Base-by-base conservation (phyloP, 805 yeast genomes). In the Ogataea populi-albae region DNA sequence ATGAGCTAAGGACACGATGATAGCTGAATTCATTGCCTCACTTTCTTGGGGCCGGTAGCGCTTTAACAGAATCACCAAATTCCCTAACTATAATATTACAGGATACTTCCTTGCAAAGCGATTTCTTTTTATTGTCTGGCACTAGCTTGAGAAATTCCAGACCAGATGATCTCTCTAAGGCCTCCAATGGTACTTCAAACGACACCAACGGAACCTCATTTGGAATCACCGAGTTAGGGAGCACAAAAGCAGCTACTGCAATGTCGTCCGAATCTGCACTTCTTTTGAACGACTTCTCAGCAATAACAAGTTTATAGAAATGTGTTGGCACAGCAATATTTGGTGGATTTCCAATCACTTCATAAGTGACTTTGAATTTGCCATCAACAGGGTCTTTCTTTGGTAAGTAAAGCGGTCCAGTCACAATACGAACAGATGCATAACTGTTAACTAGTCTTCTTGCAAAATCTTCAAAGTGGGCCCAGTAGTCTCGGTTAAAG, bases 401-500 rank as follows among this genome's bases (percentile, higher is more conserved):
- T 5, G 98, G 98, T 36, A 93, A 70, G 57, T 81, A 93, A 35
- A 93, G 66, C 1, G 98, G 97, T 2, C 98, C 98, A 1, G 98
- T 93, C 55, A 93, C 81, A 23, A 93, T 71, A 46, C 97, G 70
- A 9, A 93, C 96, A 31, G 79, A 72, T 32, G 73, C 74, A 59
- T 85, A 93, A 34, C 69, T 67, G n/a, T 64, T 52, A 4, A 95
- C 84, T 44, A 91, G 70, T 37, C 86, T 71, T 44, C 98, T 72
- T 30, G 81, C 77, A 57, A 93, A 93, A 52, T 85, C 84, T 61
- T 93, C 98, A 41, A 93, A 77, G 59, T 88, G 96, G 0, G 98
- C 95, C 98, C 98, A 93, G 59, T 93, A 84, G 58, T 93, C 98
- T 50, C 98, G 73, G 64, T 93, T 93, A 67, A 93, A 93, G 0